phyloP scores from a whole-genome alignment of 2,329 filamentous ascomycete species.

The Sclerotinia nivalis region DNA sequence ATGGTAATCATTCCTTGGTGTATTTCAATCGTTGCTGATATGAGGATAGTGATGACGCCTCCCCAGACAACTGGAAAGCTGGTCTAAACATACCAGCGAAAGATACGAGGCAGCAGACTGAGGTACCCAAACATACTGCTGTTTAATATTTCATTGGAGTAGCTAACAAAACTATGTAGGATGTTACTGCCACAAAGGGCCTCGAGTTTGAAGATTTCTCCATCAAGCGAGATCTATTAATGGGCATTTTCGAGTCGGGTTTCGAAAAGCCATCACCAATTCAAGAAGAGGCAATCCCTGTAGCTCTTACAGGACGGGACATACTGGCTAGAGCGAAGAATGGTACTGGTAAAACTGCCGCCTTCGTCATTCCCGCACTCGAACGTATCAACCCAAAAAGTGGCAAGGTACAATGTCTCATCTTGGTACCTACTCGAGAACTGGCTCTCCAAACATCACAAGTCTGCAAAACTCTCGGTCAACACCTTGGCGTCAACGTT shows the following conservation, averaged over 20 bases:
- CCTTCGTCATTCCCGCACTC: conserved; percentile 93
- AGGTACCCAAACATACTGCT: conserved; percentile 52
- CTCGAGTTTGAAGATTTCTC: conserved; percentile 97
- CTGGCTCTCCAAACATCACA: conserved; percentile 97
- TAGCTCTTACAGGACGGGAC: conserved; percentile 91
- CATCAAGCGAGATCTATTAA: conserved; percentile 91
- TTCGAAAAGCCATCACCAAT: conserved; percentile 99
- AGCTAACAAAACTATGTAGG: conserved; percentile 52
- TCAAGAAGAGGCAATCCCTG: conserved; percentile 98
- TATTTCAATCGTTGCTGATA: conserved; percentile 18
- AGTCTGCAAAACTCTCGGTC: conserved; percentile 97
- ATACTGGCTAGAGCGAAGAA: conserved; percentile 97
- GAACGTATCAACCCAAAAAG: conserved; percentile 97
- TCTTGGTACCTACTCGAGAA: conserved; percentile 95
- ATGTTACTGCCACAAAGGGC: conserved; percentile 97
- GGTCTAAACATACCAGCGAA: conserved; percentile 70
- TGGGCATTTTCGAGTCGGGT: conserved; percentile 98
- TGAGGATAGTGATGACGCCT: conserved; percentile 24
- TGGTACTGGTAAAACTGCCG: conserved; percentile 96
- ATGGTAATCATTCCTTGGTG: conserved; percentile 21
- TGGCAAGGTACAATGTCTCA: conserved; percentile 93
- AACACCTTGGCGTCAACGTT: conserved; percentile 95
- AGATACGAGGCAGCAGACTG: conserved; percentile 78
- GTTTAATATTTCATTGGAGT: not conserved
- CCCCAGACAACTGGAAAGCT: conserved; percentile 70